These are phyloP conservation scores for Dianthus caryophyllus DNA, from an alignment of 148 eudicot genomes.

Conservation along the genomic window DNA sequence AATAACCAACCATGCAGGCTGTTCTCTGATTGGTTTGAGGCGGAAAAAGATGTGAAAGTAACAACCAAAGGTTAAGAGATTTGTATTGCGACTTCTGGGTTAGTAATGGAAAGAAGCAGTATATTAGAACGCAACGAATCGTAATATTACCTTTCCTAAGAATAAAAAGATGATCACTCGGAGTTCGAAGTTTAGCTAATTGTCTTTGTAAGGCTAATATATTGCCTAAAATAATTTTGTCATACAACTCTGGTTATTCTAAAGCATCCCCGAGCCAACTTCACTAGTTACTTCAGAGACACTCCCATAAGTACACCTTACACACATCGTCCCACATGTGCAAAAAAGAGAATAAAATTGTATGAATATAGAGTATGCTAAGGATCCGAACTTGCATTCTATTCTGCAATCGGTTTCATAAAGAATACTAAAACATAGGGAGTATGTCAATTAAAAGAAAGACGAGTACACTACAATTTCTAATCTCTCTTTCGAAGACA, in stretches of 20 bases:
- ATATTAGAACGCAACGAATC: slow-evolving; percentile 7
- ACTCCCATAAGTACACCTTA: background rate
- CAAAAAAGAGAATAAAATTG: background rate
- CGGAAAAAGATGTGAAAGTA: slow-evolving; percentile 6
- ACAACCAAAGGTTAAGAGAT: background rate
- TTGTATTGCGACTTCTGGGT: background rate
- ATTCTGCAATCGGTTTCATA: too few relatives aligned
- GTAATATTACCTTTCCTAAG: background rate
- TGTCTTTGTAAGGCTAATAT: slow-evolving; percentile 10
- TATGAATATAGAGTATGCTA: background rate
- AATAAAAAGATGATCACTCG: slow-evolving; percentile 22
- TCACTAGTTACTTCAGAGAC: background rate
- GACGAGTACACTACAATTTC: background rate
- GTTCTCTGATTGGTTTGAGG: slow-evolving; percentile 5
- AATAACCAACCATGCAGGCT: slow-evolving; percentile 18
- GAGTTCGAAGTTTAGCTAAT: slow-evolving; percentile 16
- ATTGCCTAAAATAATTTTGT: background rate
- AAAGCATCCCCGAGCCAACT: background rate
- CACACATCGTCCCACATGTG: background rate
- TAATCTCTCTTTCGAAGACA: background rate
- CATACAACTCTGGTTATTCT: background rate
- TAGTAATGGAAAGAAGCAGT: slow-evolving; percentile 13
- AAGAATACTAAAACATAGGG: background rate
- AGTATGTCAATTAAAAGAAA: background rate
- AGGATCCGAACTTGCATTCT: background rate